phyloP scores from a whole-genome alignment of 2,329 filamentous ascomycete species.

The Bipolaris zeicola region DNA sequence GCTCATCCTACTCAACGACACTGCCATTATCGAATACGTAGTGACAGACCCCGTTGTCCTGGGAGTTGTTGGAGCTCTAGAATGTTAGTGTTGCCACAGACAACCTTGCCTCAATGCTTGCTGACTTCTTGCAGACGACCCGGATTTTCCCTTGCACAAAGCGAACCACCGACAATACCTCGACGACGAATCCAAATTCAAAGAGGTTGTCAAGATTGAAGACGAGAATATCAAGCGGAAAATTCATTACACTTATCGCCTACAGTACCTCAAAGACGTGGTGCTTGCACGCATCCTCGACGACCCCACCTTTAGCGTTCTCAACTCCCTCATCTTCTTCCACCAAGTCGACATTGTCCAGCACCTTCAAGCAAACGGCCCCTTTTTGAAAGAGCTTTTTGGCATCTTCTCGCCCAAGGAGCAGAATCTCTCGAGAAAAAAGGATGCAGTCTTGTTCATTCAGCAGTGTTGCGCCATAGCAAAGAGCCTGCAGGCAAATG shows the following conservation, averaged over 20 bases:
- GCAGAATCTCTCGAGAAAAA: slow-evolving; percentile 73
- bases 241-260: slow-evolving; percentile 93
- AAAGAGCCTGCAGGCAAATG: slow-evolving; percentile 88
- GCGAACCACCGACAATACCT: slow-evolving; percentile 96
- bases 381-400: slow-evolving; percentile 85
- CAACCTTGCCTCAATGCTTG: slow-evolving; percentile 5
- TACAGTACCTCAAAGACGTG: slow-evolving; percentile 98
- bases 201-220: slow-evolving; percentile 93
- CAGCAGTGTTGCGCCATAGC: slow-evolving; percentile 94
- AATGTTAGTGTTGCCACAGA: slow-evolving; percentile 62
- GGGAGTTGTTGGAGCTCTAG: slow-evolving; percentile 91
- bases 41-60: slow-evolving; percentile 88
- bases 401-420: slow-evolving; percentile 75
- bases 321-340: slow-evolving; percentile 98
- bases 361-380: slow-evolving; percentile 81
- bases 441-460: slow-evolving; percentile 94
- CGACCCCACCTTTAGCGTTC: slow-evolving; percentile 94
- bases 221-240: slow-evolving; percentile 81
- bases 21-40: slow-evolving; percentile 88
- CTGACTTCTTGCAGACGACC: slow-evolving; percentile 69
- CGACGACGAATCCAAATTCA: slow-evolving; percentile 85
- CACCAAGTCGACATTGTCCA: slow-evolving; percentile 98
- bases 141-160: slow-evolving; percentile 96
- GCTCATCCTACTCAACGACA: slow-evolving; percentile 92
- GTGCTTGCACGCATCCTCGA: slow-evolving; percentile 94